Evolutionary conservation across 1,139 yeast genomes (phyloP).

Genomic region (Lodderomyces parapsilosis): DNA sequence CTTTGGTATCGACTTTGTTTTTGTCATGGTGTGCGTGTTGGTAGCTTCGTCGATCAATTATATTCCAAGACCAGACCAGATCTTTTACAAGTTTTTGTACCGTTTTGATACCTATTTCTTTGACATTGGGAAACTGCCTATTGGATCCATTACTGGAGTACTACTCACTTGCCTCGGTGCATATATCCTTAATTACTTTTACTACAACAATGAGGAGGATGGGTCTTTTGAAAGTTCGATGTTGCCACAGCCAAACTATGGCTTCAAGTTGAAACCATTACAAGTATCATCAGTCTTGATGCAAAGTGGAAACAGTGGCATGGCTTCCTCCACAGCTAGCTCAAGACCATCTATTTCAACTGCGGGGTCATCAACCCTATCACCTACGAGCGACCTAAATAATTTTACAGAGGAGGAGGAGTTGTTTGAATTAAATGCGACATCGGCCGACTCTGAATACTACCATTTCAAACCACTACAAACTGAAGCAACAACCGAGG

Average conservation of each 20-base stretch:
- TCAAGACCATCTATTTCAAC: conserved; percentile 6
- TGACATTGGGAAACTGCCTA: conserved; percentile 9
- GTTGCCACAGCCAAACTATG: conserved; percentile 1
- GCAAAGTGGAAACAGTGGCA: conserved; percentile 1
- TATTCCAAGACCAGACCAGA: conserved; percentile 12
- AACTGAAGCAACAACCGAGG: not conserved
- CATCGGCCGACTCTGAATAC: not conserved
- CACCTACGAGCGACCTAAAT: conserved; percentile 7
- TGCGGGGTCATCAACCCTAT: conserved; percentile 6
- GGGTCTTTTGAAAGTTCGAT: not conserved
- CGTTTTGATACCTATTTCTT: conserved; percentile 14
- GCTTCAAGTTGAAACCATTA: conserved; percentile 9
- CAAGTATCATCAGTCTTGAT: conserved; percentile 7
- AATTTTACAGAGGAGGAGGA: conserved; percentile 8
- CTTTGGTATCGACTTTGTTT: conserved; percentile 4
- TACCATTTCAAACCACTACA: not conserved
- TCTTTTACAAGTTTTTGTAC: conserved; percentile 11
- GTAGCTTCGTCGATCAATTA: conserved; percentile 8
- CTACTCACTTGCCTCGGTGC: conserved; percentile 9
- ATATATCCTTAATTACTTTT: conserved; percentile 6
- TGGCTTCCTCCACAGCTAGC: not conserved
- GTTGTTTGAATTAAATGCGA: conserved; percentile 4
- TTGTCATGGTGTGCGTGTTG: conserved; percentile 6
- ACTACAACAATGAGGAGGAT: conserved; percentile 6
- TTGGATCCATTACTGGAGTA: conserved; percentile 13